phyloP scores from a whole-genome alignment of 768 basidiomycete genomes.

The Tulasnella calospora region DNA sequence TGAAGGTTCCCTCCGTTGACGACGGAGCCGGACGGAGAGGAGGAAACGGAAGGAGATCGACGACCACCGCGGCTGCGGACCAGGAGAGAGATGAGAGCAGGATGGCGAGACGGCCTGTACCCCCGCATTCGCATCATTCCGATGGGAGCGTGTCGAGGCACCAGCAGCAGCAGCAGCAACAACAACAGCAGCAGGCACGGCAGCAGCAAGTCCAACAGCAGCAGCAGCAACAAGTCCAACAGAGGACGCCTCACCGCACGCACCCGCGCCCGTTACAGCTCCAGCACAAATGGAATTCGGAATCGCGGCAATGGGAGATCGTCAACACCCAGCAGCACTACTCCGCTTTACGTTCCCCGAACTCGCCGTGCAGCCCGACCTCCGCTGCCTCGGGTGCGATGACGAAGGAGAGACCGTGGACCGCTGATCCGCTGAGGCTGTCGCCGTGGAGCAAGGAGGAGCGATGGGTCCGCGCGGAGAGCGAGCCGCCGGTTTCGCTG shows the following conservation, averaged over 20 bases:
- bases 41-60: background rate
- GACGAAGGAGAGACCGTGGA: background rate
- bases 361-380: background rate
- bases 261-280: background rate
- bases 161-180: background rate
- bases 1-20: background rate
- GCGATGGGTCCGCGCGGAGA: background rate
- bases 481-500: background rate
- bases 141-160: background rate
- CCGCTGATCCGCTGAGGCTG: background rate
- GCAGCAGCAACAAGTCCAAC: background rate
- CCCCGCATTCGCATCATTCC: slow-evolving; percentile 3
- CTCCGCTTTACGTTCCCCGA: background rate
- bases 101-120: background rate
- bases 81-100: background rate
- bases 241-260: background rate
- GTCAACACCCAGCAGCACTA: background rate
- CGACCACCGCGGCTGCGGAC: background rate
- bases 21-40: background rate
- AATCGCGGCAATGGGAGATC: background rate
- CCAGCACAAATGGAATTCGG: background rate
- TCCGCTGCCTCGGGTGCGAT: background rate
- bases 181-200: background rate
- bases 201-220: background rate
- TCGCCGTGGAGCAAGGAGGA: background rate